phyloP scores from a whole-genome alignment of 2,329 filamentous ascomycete species.

The Pseudogymnoascus sp. region DNA sequence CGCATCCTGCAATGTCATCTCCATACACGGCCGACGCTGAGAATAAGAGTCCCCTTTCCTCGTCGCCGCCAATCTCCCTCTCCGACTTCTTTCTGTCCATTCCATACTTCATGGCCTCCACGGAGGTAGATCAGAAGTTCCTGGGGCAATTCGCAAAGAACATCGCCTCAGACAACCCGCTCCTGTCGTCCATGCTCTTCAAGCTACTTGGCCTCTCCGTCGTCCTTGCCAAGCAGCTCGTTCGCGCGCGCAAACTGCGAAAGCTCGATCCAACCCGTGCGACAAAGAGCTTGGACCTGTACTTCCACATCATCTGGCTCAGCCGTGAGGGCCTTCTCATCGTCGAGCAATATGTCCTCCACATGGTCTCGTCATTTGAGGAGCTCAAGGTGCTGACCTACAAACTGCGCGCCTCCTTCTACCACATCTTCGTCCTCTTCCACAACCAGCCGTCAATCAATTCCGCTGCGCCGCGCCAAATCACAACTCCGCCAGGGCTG shows the following conservation, averaged over 20 bases:
- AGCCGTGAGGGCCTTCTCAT: constrained; percentile 84
- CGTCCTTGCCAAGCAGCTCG: constrained; percentile 74
- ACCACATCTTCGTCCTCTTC: constrained; percentile 93
- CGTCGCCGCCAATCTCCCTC: constrained; percentile 1
- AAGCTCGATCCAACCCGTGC: constrained; percentile 71
- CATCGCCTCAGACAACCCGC: constrained; percentile 67
- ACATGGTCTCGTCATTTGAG: constrained; percentile 67
- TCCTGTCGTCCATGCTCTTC: constrained; percentile 75
- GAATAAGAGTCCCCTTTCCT: constrained; percentile 1
- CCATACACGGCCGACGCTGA: background rate
- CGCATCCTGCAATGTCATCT: background rate
- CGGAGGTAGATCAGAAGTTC: constrained; percentile 96
- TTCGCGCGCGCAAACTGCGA: constrained; percentile 74
- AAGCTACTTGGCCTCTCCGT: constrained; percentile 87
- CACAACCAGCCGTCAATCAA: constrained; percentile 75
- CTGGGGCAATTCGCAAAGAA: constrained; percentile 78
- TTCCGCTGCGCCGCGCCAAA: constrained; percentile 21
- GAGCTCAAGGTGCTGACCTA: constrained; percentile 85
- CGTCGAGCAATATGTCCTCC: constrained; percentile 79
- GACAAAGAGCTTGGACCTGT: constrained; percentile 72
- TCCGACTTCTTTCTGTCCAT: constrained; percentile 1
- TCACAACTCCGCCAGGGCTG: constrained; percentile 33
- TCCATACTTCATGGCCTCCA: constrained; percentile 67
- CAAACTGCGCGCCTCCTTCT: constrained; percentile 89
- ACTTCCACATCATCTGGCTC: constrained; percentile 91